Percentiles rank a stretch among this genome's conserved stretches.
Evolutionary conservation across 805 yeast genomes (phyloP).

Genomic region (Nakazawaea wyomingensis): DNA sequence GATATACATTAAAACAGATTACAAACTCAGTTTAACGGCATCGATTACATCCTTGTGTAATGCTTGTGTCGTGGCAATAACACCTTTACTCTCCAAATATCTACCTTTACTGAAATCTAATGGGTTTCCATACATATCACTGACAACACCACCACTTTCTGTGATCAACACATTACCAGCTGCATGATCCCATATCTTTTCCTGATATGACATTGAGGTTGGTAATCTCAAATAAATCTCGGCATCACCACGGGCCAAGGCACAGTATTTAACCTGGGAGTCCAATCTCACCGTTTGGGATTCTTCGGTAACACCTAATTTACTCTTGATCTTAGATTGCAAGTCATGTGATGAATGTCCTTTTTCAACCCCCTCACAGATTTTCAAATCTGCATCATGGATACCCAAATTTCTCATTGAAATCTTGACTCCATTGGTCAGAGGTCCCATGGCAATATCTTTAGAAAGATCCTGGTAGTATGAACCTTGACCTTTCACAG

Average conservation of each 20-base stretch:
- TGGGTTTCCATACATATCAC: constrained; percentile 71
- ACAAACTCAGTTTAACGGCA: constrained; percentile 32
- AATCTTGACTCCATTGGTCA: constrained; percentile 31
- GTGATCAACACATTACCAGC: constrained; percentile 84
- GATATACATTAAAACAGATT: too few relatives aligned
- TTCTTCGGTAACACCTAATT: constrained; percentile 51
- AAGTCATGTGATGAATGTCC: constrained; percentile 91
- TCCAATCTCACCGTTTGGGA: constrained; percentile 74
- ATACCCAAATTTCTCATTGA: constrained; percentile 38
- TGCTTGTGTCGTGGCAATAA: constrained; percentile 69
- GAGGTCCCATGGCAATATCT: too few relatives aligned
- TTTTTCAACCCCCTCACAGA: constrained; percentile 92
- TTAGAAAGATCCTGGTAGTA: constrained; percentile 41
- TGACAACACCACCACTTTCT: constrained; percentile 90
- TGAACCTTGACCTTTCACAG: constrained; percentile 65
- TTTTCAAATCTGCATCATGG: constrained; percentile 45
- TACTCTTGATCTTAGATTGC: constrained; percentile 67
- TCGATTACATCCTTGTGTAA: constrained; percentile 46
- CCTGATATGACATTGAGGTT: constrained; percentile 66
- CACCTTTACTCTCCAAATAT: constrained; percentile 77
- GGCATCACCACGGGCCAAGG: constrained; percentile 85
- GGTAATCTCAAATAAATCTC: constrained; percentile 91
- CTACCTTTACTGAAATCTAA: constrained; percentile 87
- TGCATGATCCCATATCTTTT: constrained; percentile 99
- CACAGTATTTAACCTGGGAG: constrained; percentile 94